Base-by-base conservation (phyloP, 129 eudicot genomes). In the Mikania micrantha region DNA sequence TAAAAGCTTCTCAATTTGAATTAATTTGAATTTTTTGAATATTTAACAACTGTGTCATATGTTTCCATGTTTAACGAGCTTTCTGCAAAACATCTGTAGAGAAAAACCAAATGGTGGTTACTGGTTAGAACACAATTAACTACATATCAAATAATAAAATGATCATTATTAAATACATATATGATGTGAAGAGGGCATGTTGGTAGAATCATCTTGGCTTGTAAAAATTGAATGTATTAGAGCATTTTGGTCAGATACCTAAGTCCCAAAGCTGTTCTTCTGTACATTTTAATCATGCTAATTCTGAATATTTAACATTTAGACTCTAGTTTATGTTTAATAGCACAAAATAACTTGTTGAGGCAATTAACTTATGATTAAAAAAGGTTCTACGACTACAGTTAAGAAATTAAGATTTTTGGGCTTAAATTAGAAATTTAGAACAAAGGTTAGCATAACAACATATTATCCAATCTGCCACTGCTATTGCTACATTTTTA, bases 1-100 rank as follows among this genome's bases (percentile, higher is more conserved):
- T 17, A 34, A 44, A 5, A 7, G 21, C 9, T 40, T 27, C 53
- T 64, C 34, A n/a, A n/a, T n/a, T n/a, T n/a, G n/a, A n/a, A n/a
- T n/a, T 32, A 58, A 60, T 35, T 41, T 29, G 47, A 54, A 35
- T 20, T 44, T 31, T 70, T 54, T 39, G 44, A 77, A 60, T 88
- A 88, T 8, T 73, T 71, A 19, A 88, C 92, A 25, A 83, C 80
- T 0, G 82, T 69, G 80, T 85, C 96, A 40, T 88, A 85, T n/a
- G 96, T 85, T 40, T 80, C 92, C 87, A 88, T 85, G 47, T 83
- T 81, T 59, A 82, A 66, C 16, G 78, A 29, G 85, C 92, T 85
- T 77, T 83, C 96, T 41, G 90, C 92, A 78, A 85, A 88, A 67
- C 88, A 82, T 61, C 91, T 85, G 79, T 36, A 34, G 11, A 68